A percentile compares a stretch with the other conserved stretches of the same genome.
phyloP scores from a whole-genome alignment of 2,329 filamentous ascomycete species.

The Calonectria hawksworthii region DNA sequence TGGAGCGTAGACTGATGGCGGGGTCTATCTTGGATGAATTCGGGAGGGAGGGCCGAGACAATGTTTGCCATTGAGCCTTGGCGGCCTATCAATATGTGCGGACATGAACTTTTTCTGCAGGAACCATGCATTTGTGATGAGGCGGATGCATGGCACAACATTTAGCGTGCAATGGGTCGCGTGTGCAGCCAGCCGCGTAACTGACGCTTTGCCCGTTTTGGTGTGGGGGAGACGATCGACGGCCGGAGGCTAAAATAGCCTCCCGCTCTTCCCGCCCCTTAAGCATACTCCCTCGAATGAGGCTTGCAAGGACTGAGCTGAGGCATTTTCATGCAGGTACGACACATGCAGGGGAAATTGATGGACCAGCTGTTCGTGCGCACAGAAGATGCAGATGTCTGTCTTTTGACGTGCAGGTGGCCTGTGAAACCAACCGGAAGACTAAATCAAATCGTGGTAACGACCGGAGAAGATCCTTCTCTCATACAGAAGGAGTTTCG shows the following conservation, averaged over 20 bases:
- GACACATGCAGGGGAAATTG: not conserved
- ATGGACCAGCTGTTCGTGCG: not conserved
- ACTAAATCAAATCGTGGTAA: not conserved
- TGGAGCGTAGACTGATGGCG: not conserved
- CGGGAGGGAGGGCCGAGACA: not conserved
- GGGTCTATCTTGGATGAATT: not conserved
- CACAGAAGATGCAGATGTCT: not conserved
- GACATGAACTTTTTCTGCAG: not conserved
- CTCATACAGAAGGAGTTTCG: not conserved
- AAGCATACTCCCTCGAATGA: not conserved
- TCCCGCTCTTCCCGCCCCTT: constrained; percentile 1
- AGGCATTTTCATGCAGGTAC: constrained; percentile 11
- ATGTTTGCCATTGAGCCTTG: not conserved
- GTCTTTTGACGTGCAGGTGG: not conserved
- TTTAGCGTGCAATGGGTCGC: not conserved
- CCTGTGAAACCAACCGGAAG: not conserved
- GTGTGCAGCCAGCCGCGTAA: not conserved
- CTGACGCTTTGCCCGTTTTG: not conserved
- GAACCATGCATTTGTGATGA: not conserved
- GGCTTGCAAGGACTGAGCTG: not conserved
- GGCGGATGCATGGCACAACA: not conserved
- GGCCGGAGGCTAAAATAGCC: not conserved
- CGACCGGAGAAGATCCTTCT: too few species aligned
- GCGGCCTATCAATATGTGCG: not conserved
- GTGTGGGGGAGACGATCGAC: not conserved